Evolutionary conservation across 225 moss, liverwort and hornwort genomes (phyloP).

Genomic region (Lunularia cruciata): DNA sequence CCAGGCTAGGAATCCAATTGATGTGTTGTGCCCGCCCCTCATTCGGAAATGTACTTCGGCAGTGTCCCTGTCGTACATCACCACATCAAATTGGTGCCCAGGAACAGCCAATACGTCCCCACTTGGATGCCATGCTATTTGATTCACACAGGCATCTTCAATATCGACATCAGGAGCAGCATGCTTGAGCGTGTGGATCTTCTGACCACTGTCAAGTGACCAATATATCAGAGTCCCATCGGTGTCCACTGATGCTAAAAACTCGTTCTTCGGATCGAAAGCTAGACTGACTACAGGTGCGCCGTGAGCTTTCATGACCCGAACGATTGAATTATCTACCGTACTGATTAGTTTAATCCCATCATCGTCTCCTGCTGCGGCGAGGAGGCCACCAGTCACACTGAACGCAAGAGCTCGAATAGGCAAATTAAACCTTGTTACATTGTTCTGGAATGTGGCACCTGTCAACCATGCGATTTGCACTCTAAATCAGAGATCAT

Average conservation of each 20-base stretch:
- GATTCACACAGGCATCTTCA: conserved; percentile 37
- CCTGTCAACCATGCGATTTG: too few species aligned
- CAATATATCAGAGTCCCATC: conserved; percentile 47
- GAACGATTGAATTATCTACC: conserved; percentile 40
- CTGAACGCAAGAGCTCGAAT: conserved; percentile 52
- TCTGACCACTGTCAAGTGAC: conserved; percentile 30
- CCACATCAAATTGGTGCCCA: conserved; percentile 51
- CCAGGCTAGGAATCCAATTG: conserved; percentile 43
- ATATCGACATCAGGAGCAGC: conserved; percentile 42
- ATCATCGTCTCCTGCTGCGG: conserved; percentile 45
- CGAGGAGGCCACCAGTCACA: conserved; percentile 48
- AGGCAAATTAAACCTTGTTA: conserved; percentile 50
- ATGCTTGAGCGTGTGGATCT: conserved; percentile 44
- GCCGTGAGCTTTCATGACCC: conserved; percentile 47
- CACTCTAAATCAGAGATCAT: too few species aligned
- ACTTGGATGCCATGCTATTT: conserved; percentile 51
- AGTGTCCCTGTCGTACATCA: conserved; percentile 52
- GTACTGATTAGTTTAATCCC: conserved; percentile 48
- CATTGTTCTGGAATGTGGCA: conserved; percentile 35
- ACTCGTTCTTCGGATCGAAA: conserved; percentile 53
- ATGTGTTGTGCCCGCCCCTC: conserved; percentile 44
- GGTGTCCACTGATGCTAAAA: conserved; percentile 42
- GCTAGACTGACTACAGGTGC: conserved; percentile 44
- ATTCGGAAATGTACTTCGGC: conserved; percentile 40
- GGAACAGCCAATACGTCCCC: conserved; percentile 50